Evolutionary conservation across 1,139 yeast species (phyloP).

Genomic region (Debaryomyces udenii): DNA sequence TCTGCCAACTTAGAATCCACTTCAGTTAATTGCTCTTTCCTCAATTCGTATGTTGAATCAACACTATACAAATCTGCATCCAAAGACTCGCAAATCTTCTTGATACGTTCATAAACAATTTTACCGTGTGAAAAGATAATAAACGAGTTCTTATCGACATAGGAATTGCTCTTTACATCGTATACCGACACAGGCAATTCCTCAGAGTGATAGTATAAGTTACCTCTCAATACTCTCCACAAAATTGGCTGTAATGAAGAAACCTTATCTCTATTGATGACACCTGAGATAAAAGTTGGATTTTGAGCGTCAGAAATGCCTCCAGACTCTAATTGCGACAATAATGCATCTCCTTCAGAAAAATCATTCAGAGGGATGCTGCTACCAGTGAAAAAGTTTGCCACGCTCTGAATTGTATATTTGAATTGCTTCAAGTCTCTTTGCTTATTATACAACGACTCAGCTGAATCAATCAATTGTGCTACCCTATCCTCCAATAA

Average conservation of each 20-base stretch:
- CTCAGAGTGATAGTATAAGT: slow-evolving; percentile 71
- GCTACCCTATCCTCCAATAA: slow-evolving; percentile 47
- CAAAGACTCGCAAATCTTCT: slow-evolving; percentile 48
- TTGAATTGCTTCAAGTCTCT: slow-evolving; percentile 42
- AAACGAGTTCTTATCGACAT: slow-evolving; percentile 43
- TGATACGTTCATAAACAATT: slow-evolving; percentile 42
- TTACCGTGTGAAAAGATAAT: slow-evolving; percentile 51
- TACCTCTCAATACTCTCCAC: slow-evolving; percentile 94
- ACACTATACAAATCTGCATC: slow-evolving; percentile 48
- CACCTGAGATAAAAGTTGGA: slow-evolving; percentile 73
- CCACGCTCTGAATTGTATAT: slow-evolving; percentile 59
- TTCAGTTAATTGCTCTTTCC: slow-evolving; percentile 55
- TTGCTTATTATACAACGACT: slow-evolving; percentile 37
- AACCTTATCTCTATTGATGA: slow-evolving; percentile 72
- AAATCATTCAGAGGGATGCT: slow-evolving; percentile 18
- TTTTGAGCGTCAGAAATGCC: slow-evolving; percentile 22
- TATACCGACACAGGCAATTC: slow-evolving; percentile 58
- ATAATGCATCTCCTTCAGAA: slow-evolving; percentile 26
- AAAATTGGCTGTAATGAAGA: slow-evolving; percentile 78
- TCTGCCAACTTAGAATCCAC: slow-evolving; percentile 60
- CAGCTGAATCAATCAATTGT: slow-evolving; percentile 43
- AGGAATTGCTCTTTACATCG: slow-evolving; percentile 37
- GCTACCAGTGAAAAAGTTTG: slow-evolving; percentile 55
- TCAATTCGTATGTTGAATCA: slow-evolving; percentile 30
- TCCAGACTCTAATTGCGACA: slow-evolving; percentile 32